phyloP scores from a whole-genome alignment of 2,329 filamentous ascomycete genomes.

The Cytospora paraplurivora region DNA sequence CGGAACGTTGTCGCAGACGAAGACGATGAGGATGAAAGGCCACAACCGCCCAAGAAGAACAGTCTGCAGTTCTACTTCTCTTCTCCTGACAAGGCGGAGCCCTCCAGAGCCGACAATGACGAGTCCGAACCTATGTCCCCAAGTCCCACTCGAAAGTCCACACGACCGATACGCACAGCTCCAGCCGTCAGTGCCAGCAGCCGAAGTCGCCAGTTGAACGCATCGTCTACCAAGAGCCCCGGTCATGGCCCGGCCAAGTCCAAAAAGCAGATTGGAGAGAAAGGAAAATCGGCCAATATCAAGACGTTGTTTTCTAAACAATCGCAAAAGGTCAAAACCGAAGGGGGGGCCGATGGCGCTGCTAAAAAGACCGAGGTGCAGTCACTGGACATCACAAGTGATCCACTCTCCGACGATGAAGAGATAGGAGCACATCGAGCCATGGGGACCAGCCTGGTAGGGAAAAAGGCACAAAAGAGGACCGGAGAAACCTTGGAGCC shows the following conservation, averaged over 20 bases:
- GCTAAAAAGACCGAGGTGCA: constrained; percentile 31
- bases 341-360: constrained; percentile 37
- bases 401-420: constrained; percentile 64
- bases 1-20: constrained; percentile 55
- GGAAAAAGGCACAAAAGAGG: constrained; percentile 58
- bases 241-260: constrained; percentile 48
- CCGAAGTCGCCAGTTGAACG: constrained; percentile 33
- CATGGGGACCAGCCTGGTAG: constrained; percentile 56
- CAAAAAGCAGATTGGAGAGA: constrained; percentile 49
- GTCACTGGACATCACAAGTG: constrained; percentile 51
- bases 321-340: constrained; percentile 50
- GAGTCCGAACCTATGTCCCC: constrained; percentile 42
- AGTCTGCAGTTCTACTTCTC: constrained; percentile 58
- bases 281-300: constrained; percentile 58
- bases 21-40: constrained; percentile 50
- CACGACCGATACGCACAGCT: constrained; percentile 29
- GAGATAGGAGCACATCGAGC: constrained; percentile 55
- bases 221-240: constrained; percentile 39
- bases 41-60: constrained; percentile 38
- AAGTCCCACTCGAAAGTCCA: constrained; percentile 44
- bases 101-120: constrained; percentile 32
- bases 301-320: constrained; percentile 64
- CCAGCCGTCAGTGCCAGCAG: constrained; percentile 26
- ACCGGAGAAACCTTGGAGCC: constrained; percentile 41
- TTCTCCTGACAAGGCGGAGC: constrained; percentile 46